Evolutionary conservation across 2,329 filamentous ascomycete genomes (phyloP), one percentile per base, ranked within the genome.

Genomic region (Byssoonygena ceratinophila): DNA sequence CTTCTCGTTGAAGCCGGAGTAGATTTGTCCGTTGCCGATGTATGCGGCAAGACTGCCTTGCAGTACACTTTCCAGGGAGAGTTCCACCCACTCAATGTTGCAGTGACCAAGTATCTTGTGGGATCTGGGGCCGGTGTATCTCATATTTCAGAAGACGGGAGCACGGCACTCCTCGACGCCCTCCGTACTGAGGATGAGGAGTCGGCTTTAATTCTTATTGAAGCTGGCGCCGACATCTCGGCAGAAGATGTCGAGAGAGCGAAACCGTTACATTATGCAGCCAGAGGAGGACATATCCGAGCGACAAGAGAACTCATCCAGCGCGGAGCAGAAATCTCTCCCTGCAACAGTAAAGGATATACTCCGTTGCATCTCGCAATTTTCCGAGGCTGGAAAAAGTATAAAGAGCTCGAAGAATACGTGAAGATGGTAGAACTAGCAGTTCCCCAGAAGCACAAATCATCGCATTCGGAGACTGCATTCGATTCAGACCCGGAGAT

Each of bases 301-400:
- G 20, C 44, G 22, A 37, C 16, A 7, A 44, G n/a, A 16, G 22
- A 43, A 44, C 27, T 51, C n/a, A 14, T 44, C 20, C 37, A 14
- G 29, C 37, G 37, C 16, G 48, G 48, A 36, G 48, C 39, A 14
- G 27, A 44, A n/a, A 18, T 51, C 4, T 51, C 48, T 29, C 12
- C 29, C 14, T 20, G 40, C 7, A 29, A 31, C 25, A n/a, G 14
- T 16, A n/a, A 34, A 25, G 14, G 16, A 25, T 34, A 32, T n/a
- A 51, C 37, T 8, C 48, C 48, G 11, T 34, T 51, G 27, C 48
- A 51, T 36, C 14, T 31, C n/a, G 48, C 48, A 12, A 49, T 49
- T 18, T 29, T 16, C 18, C n/a, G 25, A 12, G 46, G 46, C 5
- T 39, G 32, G 22, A 27, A 12, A 29, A 27, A 39, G 14, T 39